phyloP scores from a whole-genome alignment of 768 basidiomycete species.

The Agrocybe chaxingu region DNA sequence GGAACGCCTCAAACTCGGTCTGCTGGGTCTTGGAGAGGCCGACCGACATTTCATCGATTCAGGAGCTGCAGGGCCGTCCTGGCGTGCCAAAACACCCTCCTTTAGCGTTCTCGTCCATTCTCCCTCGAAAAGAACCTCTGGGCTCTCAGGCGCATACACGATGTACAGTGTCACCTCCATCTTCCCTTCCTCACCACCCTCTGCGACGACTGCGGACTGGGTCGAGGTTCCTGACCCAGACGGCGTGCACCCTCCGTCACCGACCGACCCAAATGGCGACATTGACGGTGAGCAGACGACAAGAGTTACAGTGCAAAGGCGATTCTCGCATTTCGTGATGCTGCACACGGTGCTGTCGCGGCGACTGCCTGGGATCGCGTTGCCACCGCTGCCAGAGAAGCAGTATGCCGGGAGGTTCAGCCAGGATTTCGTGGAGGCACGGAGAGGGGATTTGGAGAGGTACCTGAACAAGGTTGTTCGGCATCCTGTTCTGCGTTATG shows the following conservation, averaged over 20 bases:
- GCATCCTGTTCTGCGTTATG: conserved; percentile 75
- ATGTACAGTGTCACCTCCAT: conserved; percentile 74
- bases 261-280: conserved; percentile 5
- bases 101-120: conserved; percentile 79
- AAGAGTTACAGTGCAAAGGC: conserved; percentile 71
- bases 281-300: conserved; percentile 31
- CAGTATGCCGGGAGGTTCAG: conserved; percentile 81
- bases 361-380: conserved; percentile 69
- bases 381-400: conserved; percentile 84
- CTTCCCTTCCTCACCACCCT: conserved; percentile 36
- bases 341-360: conserved; percentile 69
- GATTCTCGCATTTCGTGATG: conserved; percentile 83
- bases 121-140: conserved; percentile 69
- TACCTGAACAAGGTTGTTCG: conserved; percentile 69
- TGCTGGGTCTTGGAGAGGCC: conserved; percentile 49
- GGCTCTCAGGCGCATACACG: conserved; percentile 69
- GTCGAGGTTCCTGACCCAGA: conserved; percentile 22
- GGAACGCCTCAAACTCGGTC: conserved; percentile 32
- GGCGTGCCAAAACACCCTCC: conserved; percentile 70
- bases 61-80: conserved; percentile 65
- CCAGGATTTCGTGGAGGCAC: conserved; percentile 77
- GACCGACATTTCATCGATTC: conserved; percentile 71
- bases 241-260: conserved; percentile 20
- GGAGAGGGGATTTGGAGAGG: conserved; percentile 77
- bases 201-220: conserved; percentile 18